These are phyloP conservation scores for Calonectria pseudoturangicola DNA, from an alignment of 2,329 filamentous ascomycete species.

Conservation along the genomic window DNA sequence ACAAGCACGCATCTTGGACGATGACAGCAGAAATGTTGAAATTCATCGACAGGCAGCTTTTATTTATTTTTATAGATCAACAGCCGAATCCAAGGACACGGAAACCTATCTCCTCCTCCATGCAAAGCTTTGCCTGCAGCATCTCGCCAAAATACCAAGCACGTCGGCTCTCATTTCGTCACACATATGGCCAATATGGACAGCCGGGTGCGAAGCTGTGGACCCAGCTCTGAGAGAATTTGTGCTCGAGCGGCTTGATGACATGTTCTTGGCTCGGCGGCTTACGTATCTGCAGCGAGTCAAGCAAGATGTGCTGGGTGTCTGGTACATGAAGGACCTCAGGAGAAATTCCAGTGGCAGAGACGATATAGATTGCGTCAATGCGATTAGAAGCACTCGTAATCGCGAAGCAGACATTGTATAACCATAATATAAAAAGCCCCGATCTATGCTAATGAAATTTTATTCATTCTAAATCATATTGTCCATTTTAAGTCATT, in stretches of 20 bases:
- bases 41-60: slow-evolving; percentile 10
- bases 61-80: slow-evolving; percentile 20
- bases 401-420: slow-evolving; percentile 9
- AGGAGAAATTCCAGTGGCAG: slow-evolving; percentile 4
- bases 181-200: slow-evolving; percentile 17
- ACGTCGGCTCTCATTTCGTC: slow-evolving; percentile 12
- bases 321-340: slow-evolving; percentile 21
- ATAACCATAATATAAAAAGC: neutral
- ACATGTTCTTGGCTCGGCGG: slow-evolving; percentile 12
- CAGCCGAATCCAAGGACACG: slow-evolving; percentile 2
- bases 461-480: neutral
- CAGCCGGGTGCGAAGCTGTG: neutral
- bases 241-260: slow-evolving; percentile 3
- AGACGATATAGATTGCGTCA: slow-evolving; percentile 19
- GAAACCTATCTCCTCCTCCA: slow-evolving; percentile 5
- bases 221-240: neutral
- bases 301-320: slow-evolving; percentile 11
- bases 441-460: neutral
- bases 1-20: neutral
- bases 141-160: slow-evolving; percentile 1
- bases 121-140: slow-evolving; percentile 1
- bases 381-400: slow-evolving; percentile 13
- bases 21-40: slow-evolving; percentile 1
- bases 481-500: neutral
- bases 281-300: slow-evolving; percentile 16